Percentiles rank a stretch among this genome's conserved stretches.
Conservation (phyloP, 495 filamentous ascomycete genomes). For the Aspergillus nidulans region DNA sequence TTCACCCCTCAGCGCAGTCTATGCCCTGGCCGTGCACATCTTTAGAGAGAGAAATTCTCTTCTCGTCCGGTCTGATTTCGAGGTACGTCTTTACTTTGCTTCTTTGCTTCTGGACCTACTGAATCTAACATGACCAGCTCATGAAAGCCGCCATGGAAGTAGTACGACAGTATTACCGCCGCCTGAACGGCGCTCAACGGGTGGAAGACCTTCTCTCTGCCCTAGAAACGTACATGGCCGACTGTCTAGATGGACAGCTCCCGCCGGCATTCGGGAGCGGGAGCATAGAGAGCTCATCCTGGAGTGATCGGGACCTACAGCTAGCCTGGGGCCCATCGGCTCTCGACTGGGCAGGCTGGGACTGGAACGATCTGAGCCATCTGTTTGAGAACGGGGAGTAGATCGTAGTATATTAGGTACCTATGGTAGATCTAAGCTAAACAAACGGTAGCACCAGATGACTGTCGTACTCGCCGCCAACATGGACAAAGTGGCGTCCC, state of each 20-base stretch:
- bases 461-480: conserved; percentile 6
- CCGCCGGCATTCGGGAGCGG: background rate
- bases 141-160: conserved; percentile 2
- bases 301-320: background rate
- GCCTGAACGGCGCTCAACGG: background rate
- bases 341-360: conserved; percentile 4
- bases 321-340: background rate
- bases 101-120: background rate
- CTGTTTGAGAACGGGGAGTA: conserved; percentile 4
- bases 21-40: conserved; percentile 1
- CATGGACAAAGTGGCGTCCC: conserved; percentile 9
- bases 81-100: background rate
- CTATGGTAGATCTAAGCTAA: background rate
- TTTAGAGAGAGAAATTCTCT: background rate
- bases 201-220: background rate
- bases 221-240: background rate
- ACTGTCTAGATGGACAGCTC: background rate
- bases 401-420: too few species aligned
- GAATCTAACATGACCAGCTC: background rate
- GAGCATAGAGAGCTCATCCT: background rate
- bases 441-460: conserved; percentile 12
- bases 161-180: background rate
- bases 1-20: background rate
- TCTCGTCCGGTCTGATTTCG: background rate
- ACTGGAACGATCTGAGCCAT: conserved; percentile 7